Base-by-base conservation (phyloP, 495 filamentous ascomycete species). In the Penicillium daleae region DNA sequence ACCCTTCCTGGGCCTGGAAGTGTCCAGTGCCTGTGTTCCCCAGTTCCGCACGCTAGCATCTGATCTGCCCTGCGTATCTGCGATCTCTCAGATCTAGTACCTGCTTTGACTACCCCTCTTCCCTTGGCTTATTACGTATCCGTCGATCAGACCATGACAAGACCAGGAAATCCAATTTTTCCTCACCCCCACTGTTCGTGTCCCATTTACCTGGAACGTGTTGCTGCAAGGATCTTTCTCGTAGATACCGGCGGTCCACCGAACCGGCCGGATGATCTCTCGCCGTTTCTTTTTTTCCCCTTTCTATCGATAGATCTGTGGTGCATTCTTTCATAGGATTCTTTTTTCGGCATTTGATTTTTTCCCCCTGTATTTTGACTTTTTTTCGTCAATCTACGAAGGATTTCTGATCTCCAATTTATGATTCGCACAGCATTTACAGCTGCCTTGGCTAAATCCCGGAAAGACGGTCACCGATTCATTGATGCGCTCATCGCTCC, bases 171-270 rank as follows among this genome's bases (percentile, higher is more conserved):
- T 55, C 9, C 21, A 55, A 54, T 4, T 19, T 29, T 27, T 10
- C 13, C 13, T 35, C 8, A 8, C 29, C 64, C 51, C 64, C 56
- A 63, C 60, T 59, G 50, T 66, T 53, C 53, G 39, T 59, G 29
- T 61, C 17, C 48, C 35, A 51, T 55, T 35, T 55, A 60, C 42
- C 50, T 64, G 60, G 55, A 72, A 72, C 69, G 69, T 72, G 69
- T 57, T 64, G 50, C 60, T 54, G 69, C 69, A 72, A 66, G 69
- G 67, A 72, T 46, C 42, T 66, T 57, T 53, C 67, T 53, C 67
- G 62, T 62, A 69, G 37, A 26, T 44, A 31, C 61, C 64, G 54
- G 64, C 32, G 12, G n/a, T 50, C 26, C 42, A 55, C 42, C 48
- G 35, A 40, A 50, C 53, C 62, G 66, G 58, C 52, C 56, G 60